These are phyloP conservation scores for Fusarium coffeatum DNA, from an alignment of 2,329 filamentous ascomycete species.

Conservation along the genomic window DNA sequence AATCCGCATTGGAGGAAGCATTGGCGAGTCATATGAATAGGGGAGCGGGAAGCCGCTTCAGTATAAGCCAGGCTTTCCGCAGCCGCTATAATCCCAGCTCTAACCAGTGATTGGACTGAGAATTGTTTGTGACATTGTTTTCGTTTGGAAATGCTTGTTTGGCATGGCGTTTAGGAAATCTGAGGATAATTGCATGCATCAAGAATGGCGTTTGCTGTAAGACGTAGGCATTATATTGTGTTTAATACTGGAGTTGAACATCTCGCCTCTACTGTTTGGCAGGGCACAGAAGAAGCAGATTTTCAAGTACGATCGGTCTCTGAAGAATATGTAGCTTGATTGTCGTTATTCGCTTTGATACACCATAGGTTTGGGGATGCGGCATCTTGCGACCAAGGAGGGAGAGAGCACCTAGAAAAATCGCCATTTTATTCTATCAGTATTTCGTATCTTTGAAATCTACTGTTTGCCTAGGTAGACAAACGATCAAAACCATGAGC, in stretches of 20 bases:
- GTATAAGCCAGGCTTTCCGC: conserved; percentile 74
- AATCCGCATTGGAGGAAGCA: conserved; percentile 83
- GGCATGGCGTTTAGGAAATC: conserved; percentile 42
- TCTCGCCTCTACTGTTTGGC: conserved; percentile 35
- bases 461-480: neutral
- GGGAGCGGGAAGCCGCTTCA: conserved; percentile 64
- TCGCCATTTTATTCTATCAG: neutral
- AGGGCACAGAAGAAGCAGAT: conserved; percentile 8
- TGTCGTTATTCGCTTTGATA: neutral
- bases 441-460: neutral
- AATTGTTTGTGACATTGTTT: conserved; percentile 1
- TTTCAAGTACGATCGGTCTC: neutral
- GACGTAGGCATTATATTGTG: conserved; percentile 12
- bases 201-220: conserved; percentile 40
- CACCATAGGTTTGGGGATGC: neutral
- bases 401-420: neutral
- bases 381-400: neutral
- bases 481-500: neutral
- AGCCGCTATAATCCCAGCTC: conserved; percentile 66
- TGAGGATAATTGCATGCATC: conserved; percentile 29
- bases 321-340: neutral
- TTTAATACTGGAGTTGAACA: conserved; percentile 27
- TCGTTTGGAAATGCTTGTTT: conserved; percentile 19
- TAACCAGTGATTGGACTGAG: conserved; percentile 42
- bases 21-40: conserved; percentile 66